phyloP scores from a whole-genome alignment of 345 rosid species.

The Corymbia maculata region DNA sequence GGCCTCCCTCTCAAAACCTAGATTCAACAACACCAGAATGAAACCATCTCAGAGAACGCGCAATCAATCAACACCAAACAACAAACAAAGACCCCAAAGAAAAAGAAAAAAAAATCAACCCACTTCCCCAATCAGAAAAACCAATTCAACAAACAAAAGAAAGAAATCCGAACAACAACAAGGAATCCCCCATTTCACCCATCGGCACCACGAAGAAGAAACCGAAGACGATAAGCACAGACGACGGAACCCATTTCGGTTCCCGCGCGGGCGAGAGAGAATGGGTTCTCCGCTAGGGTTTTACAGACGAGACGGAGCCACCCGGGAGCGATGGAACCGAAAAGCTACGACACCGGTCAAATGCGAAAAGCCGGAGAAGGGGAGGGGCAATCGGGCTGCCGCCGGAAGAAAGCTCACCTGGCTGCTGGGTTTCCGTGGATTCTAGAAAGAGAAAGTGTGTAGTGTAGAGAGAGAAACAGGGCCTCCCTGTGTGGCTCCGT shows the following conservation, averaged over 20 bases:
- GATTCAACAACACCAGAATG: conserved; percentile 8
- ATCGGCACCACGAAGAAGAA: too few species aligned
- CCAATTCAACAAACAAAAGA: neutral
- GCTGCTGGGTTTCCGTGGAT: neutral
- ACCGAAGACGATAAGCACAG: neutral
- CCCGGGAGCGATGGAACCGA: neutral
- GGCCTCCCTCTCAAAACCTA: conserved; percentile 19
- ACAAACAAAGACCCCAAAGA: neutral
- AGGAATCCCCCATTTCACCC: neutral
- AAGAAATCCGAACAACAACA: neutral
- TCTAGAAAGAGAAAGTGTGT: neutral
- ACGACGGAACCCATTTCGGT: neutral
- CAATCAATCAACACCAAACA: neutral
- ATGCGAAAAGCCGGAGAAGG: too few species aligned
- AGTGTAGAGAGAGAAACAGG: neutral
- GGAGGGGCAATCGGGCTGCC: neutral
- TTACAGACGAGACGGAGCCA: neutral
- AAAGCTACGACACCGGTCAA: neutral
- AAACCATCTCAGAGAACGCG: neutral
- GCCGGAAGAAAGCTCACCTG: neutral
- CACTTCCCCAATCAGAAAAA: neutral
- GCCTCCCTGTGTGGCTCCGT: neutral
- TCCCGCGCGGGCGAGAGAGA: neutral
- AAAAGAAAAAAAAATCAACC: neutral
- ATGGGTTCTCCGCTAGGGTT: neutral